Evolutionary conservation across 2,329 filamentous ascomycete species (phyloP), one percentile per base, ranked within the genome.

Genomic region (Alternaria consortialis): DNA sequence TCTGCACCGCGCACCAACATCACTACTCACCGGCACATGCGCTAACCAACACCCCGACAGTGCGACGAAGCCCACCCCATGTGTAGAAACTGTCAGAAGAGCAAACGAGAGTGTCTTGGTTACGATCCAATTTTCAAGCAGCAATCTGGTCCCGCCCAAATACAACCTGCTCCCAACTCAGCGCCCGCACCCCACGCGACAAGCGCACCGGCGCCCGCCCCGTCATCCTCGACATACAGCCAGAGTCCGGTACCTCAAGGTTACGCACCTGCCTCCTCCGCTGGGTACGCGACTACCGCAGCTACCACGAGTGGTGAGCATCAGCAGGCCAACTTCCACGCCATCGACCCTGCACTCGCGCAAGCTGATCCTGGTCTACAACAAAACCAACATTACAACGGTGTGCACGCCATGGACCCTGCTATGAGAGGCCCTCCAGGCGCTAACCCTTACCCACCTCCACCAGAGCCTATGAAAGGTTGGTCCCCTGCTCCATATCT

Each of bases 21-120:
- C 42, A 56, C 13, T 55, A 32, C 39, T 56, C 56, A 58, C 48
- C 56, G 67, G 59, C 58, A 59, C 60, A 56, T 61, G 44, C 60
- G 63, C 74, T 78, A 62, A 78, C 70, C 63, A 64, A 40, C 64
- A 50, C 44, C 43, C 46, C 70, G 63, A 69, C 78, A 97, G 95
- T 99, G 95, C 82, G 95, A 98, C 87, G 95, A 99, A 84, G 89
- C 88, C 63, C 93, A 97, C 80, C 95, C 95, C 23, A 89, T 90
- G 62, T 99, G 95, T 84, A 90, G 93, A 81, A 93, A 95, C 76
- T 95, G 92, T 82, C 90, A 90, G 75, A 95, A 95, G 79, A 93
- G 91, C 69, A 95, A 94, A 81, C 91, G 92, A 74, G 91, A 94
- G 73, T 95, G 92, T 75, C 78, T 93, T 50, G 92, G 92, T 56